phyloP scores from a whole-genome alignment of 805 yeast species.

The Kuraishia ogatae region DNA sequence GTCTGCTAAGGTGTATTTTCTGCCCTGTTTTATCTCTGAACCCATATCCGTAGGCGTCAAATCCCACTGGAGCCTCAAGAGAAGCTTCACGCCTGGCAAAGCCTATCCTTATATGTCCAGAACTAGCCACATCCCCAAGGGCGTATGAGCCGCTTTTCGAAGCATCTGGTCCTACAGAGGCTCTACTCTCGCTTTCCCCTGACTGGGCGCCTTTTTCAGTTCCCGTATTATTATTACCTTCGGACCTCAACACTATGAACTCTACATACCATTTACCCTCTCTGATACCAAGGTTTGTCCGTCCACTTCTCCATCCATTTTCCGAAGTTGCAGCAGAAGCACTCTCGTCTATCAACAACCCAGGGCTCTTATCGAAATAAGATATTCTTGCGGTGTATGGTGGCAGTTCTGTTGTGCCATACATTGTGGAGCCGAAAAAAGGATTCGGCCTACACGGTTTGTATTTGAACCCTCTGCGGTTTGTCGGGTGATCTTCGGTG shows the following conservation, averaged over 20 bases:
- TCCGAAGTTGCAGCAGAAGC: constrained; percentile 42
- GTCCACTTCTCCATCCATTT: constrained; percentile 73
- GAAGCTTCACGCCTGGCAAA: constrained; percentile 79
- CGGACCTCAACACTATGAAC: constrained; percentile 44
- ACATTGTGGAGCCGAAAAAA: constrained; percentile 43
- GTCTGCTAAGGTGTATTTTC: constrained; percentile 67
- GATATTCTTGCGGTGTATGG: constrained; percentile 53
- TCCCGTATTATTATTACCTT: constrained; percentile 9
- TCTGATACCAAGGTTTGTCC: constrained; percentile 66
- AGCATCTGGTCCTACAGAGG: background rate
- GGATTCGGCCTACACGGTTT: constrained; percentile 71
- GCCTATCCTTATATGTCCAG: constrained; percentile 72
- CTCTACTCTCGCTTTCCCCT: background rate
- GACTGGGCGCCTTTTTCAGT: background rate
- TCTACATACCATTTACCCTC: constrained; percentile 83
- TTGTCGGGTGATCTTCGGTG: constrained; percentile 74
- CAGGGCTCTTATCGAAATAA: constrained; percentile 63
- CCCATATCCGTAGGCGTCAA: constrained; percentile 91
- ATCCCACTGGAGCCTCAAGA: constrained; percentile 92
- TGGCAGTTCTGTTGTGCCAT: constrained; percentile 64
- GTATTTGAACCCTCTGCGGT: constrained; percentile 75
- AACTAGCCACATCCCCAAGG: background rate
- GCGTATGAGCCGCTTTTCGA: background rate
- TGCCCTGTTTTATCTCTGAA: constrained; percentile 73
- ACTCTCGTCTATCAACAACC: constrained; percentile 33